Percentiles rank a stretch among this genome's conserved stretches.
Evolutionary conservation across 805 yeast species (phyloP).

Genomic region (Nakazawaea anatomiae): DNA sequence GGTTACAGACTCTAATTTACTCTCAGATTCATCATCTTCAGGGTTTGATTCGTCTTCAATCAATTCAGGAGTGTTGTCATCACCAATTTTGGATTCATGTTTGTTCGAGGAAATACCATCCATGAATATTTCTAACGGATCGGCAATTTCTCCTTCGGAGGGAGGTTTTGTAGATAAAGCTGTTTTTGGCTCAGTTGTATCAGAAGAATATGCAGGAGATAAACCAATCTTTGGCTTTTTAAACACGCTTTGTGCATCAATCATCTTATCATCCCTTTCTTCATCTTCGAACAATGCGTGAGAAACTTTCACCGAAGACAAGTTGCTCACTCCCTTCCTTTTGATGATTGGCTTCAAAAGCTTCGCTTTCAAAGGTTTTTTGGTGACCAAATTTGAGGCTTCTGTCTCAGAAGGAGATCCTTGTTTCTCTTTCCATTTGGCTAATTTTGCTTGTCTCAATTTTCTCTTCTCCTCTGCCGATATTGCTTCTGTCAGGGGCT

Average conservation of each 20-base stretch:
- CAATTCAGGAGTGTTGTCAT: slow-evolving; percentile 6
- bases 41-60: slow-evolving; percentile 4
- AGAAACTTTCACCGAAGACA: background rate
- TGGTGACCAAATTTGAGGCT: slow-evolving; percentile 1
- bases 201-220: too few relatives aligned
- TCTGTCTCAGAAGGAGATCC: slow-evolving; percentile 15
- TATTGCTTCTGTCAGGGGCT: background rate
- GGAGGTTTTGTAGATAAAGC: background rate
- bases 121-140: slow-evolving; percentile 45
- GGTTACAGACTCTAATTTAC: slow-evolving; percentile 27
- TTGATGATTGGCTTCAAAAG: background rate
- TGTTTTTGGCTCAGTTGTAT: slow-evolving; percentile 11
- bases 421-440: slow-evolving; percentile 57
- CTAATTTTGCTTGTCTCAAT: slow-evolving; percentile 46
- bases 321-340: background rate
- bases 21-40: slow-evolving; percentile 16
- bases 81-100: slow-evolving; percentile 4
- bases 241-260: too few relatives aligned
- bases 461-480: slow-evolving; percentile 28
- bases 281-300: slow-evolving; percentile 1
- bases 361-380: slow-evolving; percentile 17
- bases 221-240: too few relatives aligned
- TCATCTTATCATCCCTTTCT: background rate
- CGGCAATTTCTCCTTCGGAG: slow-evolving; percentile 26
- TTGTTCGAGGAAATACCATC: slow-evolving; percentile 13